Percentiles rank a stretch among this genome's conserved stretches.
These are phyloP conservation scores for Oehlia diaphana DNA, from an alignment of 192 early-diverging fungal species.

Conservation along the genomic window DNA sequence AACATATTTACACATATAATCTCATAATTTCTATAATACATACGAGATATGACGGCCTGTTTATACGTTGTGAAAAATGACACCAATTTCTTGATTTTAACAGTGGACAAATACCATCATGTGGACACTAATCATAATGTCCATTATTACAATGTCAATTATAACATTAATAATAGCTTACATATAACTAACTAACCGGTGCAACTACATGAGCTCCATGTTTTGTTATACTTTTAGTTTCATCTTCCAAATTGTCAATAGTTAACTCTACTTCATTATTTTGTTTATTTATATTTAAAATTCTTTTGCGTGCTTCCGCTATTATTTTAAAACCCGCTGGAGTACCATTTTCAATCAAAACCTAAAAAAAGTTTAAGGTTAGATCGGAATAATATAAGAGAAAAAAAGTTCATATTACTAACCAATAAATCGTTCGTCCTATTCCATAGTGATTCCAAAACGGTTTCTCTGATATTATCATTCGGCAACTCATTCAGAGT, in stretches of 20 bases:
- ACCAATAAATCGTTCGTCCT: conserved; percentile 76
- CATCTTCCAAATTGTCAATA: conserved; percentile 14
- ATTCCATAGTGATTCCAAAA: conserved; percentile 75
- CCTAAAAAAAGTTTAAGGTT: conserved; percentile 28
- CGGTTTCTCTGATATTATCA: conserved; percentile 59
- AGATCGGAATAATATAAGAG: not conserved
- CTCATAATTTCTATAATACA: not conserved
- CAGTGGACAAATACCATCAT: conserved; percentile 73
- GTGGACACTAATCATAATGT: conserved; percentile 57
- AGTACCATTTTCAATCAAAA: conserved; percentile 84
- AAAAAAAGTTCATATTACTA: not conserved
- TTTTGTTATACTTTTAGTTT: not conserved
- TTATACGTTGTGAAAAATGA: conserved; percentile 80
- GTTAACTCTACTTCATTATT: conserved; percentile 35
- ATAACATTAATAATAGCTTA: not conserved
- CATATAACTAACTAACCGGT: conserved; percentile 49
- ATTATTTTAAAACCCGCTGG: conserved; percentile 69
- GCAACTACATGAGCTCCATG: conserved; percentile 69
- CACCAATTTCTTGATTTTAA: conserved; percentile 67
- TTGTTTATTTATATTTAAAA: conserved; percentile 51
- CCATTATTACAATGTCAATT: conserved; percentile 1
- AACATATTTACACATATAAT: not conserved
- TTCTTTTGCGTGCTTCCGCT: conserved; percentile 63
- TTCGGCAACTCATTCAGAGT: conserved; percentile 72
- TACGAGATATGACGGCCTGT: conserved; percentile 61